Evolutionary conservation across 2,329 filamentous ascomycete species (phyloP).

Genomic region (Xylaria sp.): DNA sequence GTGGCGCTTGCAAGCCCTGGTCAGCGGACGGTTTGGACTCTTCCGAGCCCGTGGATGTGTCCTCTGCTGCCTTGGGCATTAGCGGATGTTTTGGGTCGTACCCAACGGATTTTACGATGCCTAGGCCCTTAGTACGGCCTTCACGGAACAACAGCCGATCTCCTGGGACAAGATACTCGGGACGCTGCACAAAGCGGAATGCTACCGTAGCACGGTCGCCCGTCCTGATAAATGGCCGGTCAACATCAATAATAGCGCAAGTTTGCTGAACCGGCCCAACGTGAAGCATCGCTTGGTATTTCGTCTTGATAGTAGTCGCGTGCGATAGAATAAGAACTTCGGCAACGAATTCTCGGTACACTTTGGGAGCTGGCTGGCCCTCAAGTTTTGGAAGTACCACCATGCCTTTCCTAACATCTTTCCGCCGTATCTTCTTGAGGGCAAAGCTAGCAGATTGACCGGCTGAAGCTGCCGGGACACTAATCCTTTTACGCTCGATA

Average conservation of each 20-base stretch:
- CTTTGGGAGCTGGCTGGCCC: constrained; percentile 70
- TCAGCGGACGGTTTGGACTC: constrained; percentile 25
- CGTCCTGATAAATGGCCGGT: constrained; percentile 92
- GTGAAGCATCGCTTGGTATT: constrained; percentile 98
- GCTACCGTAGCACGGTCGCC: constrained; percentile 94
- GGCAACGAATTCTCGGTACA: constrained; percentile 77
- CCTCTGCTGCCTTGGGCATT: constrained; percentile 28
- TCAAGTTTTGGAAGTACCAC: constrained; percentile 88
- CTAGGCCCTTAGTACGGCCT: constrained; percentile 91
- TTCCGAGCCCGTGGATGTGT: constrained; percentile 16
- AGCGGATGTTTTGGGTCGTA: constrained; percentile 73
- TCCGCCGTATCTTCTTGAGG: constrained; percentile 82
- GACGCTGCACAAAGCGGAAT: constrained; percentile 91
- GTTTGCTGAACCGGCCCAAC: constrained; percentile 95
- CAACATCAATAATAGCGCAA: constrained; percentile 95
- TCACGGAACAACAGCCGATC: constrained; percentile 93
- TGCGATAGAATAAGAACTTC: constrained; percentile 94
- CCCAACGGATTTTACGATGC: constrained; percentile 89
- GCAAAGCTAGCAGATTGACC: constrained; percentile 94
- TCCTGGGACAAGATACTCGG: constrained; percentile 87
- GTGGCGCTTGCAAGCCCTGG: constrained; percentile 22
- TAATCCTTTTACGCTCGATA: constrained; percentile 92
- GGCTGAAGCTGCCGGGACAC: constrained; percentile 84
- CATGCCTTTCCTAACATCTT: constrained; percentile 97
- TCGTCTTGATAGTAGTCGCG: constrained; percentile 94